A percentile compares a stretch with the other conserved stretches of the same genome.
Evolutionary conservation across 2,329 filamentous ascomycete species (phyloP).

Genomic region (Stylonectria norvegica): DNA sequence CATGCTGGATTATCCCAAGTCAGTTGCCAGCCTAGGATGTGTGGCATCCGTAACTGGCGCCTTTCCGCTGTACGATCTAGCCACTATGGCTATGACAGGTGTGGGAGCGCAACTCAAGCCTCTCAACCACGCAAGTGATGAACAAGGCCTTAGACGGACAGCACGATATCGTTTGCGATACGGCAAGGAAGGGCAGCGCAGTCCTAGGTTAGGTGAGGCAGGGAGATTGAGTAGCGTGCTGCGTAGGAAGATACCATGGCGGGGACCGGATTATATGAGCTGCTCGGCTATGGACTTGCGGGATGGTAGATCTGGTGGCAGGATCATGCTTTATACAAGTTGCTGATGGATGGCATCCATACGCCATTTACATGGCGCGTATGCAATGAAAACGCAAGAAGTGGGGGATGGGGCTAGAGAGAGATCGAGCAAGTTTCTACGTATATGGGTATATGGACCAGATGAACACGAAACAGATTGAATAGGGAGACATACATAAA

Average conservation of each 20-base stretch:
- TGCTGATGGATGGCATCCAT: constrained; percentile 38
- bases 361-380: constrained; percentile 40
- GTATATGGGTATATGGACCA: constrained; percentile 23
- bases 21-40: constrained; percentile 42
- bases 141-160: constrained; percentile 31
- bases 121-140: constrained; percentile 39
- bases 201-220: constrained; percentile 28
- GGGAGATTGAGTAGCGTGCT: constrained; percentile 37
- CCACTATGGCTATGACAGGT: constrained; percentile 42
- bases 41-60: constrained; percentile 33
- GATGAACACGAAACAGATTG: constrained; percentile 10
- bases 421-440: constrained; percentile 34
- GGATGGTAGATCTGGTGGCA: constrained; percentile 42
- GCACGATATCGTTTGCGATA: constrained; percentile 31
- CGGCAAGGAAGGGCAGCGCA: constrained; percentile 26
- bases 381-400: constrained; percentile 39
- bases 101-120: constrained; percentile 36
- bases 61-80: constrained; percentile 40
- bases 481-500: no score
- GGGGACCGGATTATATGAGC: constrained; percentile 38
- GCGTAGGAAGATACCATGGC: constrained; percentile 40
- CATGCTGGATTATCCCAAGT: constrained; percentile 40
- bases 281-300: constrained; percentile 39
- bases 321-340: constrained; percentile 35
- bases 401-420: constrained; percentile 40